Base-by-base conservation (phyloP, 2,329 filamentous ascomycete genomes). In the Aspergillus costaricaensis region DNA sequence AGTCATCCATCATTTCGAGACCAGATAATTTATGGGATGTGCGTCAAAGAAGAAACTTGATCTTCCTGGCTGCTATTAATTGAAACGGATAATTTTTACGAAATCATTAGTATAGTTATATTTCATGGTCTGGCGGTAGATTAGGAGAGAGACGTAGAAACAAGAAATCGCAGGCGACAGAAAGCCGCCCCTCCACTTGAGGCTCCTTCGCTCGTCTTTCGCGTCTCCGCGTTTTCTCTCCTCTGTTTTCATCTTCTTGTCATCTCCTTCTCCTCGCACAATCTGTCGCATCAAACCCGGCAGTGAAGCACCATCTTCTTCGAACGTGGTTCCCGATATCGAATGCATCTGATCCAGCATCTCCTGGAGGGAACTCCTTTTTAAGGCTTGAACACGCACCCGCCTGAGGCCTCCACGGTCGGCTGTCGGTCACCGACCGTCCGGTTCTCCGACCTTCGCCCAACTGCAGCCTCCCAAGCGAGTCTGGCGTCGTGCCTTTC, bases 91-190 rank as follows among this genome's bases (percentile, higher is more conserved):
- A 12, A 6, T 36, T 14, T 15, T 6, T 14, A 4, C n/a, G n/a
- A 5, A 3, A 36, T 14, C 1, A 27, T 14, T 2, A 0, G 12
- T 14, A 15, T 36, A 14, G 0, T 0, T 1, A 36, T 36, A 36
- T 14, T 1, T 3, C 1, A 36, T 10, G 12, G 32, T 5, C 32
- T 30, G 39, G 39, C 47, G 8, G 47, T 27, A 50, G 25, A 50
- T 50, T 32, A n/a, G 27, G 47, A 23, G 47, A n/a, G 15, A 27
- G n/a, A 65, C 68, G 23, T 67, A 70, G 49, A 41, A 14, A 44
- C 19, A 14, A 23, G 21, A 44, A 21, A 44, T 21, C 41, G 19
- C 19, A 44, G 32, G 32, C 41, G 41, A 44, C 10, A 21, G 9
- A 23, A 23, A 23, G 47, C 47, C 47, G 47, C 47, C 47, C 47